Base-by-base conservation (phyloP, 176 grass and related monocot species). In the Tillandsia fasciculata region DNA sequence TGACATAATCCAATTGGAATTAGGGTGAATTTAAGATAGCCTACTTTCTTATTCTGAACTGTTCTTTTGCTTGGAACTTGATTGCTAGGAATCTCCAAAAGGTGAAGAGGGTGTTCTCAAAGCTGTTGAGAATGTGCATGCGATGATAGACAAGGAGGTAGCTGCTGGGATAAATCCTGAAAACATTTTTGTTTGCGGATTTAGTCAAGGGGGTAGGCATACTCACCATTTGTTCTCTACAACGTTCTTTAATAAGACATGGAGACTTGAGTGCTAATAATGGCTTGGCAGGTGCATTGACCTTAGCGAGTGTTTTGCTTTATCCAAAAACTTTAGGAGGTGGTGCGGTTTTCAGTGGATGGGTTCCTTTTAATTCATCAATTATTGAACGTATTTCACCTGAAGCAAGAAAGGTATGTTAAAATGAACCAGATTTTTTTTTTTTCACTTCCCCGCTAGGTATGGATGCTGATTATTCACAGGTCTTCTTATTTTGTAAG, bases 161-260 rank as follows among this genome's bases (percentile, higher is more conserved):
- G 77, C 82, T 2, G 78, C 57, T 51, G 89, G 89, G 47, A 79
- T 90, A 64, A 86, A 75, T 78, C 89, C 89, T 48, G 79, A 87
- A 72, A 92, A 90, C 70, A 80, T 92, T 79, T 92, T 90, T 77
- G 68, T 97, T 11, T 92, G 86, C 77, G 94, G 94, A 49, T 97
- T 97, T 78, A 92, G 84, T 26, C 94, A 92, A 77, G 82, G 94
- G 79, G 86, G 89, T 90, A 65, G 18, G 15, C n/a, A n/a, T 27
- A 18, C 11, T 22, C 7, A 26, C 12, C 3, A 9, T 7, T 48
- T 49, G 53, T 61, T 63, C 13, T 10, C 11, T 47, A 15, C 4
- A 49, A 26, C 2, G 27, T 28, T 28, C 9, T 12, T 48, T 8
- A 11, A 28, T 20, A n/a, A 12, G 33, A 59, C 54, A 59, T 59